Conservation (phyloP, 2,329 filamentous ascomycete genomes). For the Alternaria panax region DNA sequence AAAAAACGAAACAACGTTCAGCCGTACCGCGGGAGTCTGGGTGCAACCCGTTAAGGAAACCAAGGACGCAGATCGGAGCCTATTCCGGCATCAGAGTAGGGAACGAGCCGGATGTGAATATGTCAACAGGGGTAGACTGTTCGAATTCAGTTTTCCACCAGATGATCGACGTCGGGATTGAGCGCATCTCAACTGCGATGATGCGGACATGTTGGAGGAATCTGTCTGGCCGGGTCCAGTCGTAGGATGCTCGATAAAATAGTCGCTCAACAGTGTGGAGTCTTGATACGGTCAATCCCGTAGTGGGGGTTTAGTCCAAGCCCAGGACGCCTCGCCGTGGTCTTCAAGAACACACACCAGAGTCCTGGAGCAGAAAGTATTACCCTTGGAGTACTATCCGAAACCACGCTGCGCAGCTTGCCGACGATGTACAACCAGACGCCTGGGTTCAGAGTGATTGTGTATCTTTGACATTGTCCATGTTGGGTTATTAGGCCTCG, state of each 20-base stretch:
- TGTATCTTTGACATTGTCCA: background rate
- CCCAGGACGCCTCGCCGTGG: slow-evolving; percentile 1
- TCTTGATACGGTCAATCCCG: slow-evolving; percentile 12
- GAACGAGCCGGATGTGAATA: background rate
- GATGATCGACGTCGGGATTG: slow-evolving; percentile 3
- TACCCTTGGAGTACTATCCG: background rate
- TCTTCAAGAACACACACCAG: background rate
- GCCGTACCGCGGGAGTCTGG: slow-evolving; percentile 2
- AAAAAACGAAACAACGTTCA: slow-evolving; percentile 5
- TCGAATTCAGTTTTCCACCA: background rate
- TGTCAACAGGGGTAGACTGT: slow-evolving; percentile 2
- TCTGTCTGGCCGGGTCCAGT: background rate
- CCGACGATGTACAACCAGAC: background rate
- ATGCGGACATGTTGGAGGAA: background rate
- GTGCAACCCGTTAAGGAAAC: background rate
- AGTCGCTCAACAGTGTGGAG: slow-evolving; percentile 2
- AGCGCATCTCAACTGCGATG: background rate
- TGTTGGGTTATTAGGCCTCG: background rate
- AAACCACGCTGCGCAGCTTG: background rate
- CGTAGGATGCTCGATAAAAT: background rate
- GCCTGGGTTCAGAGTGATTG: background rate
- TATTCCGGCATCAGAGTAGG: background rate
- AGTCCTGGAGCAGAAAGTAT: background rate
- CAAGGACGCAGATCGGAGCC: slow-evolving; percentile 1
- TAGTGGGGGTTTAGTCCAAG: slow-evolving; percentile 2